Conservation (phyloP, 345 rosid species). For the Linum lewisii region DNA sequence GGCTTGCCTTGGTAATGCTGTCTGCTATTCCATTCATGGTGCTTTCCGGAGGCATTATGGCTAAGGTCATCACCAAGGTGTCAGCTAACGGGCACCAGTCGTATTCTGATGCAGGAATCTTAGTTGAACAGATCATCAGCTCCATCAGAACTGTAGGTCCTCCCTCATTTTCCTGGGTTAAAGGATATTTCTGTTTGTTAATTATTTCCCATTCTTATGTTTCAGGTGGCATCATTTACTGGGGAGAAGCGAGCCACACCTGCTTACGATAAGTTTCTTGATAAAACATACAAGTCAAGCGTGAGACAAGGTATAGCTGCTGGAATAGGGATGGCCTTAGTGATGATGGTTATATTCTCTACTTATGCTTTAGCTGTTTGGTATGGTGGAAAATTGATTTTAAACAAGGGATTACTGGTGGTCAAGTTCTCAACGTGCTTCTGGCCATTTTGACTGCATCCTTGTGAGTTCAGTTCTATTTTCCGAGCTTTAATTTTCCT, state of each 20-base stretch:
- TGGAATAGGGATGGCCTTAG: slow-evolving; percentile 9
- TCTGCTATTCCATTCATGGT: slow-evolving; percentile 12
- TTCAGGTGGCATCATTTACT: slow-evolving; percentile 19
- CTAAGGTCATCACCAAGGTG: slow-evolving; percentile 10
- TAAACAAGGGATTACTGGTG: slow-evolving; percentile 15
- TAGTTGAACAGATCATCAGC: slow-evolving; percentile 15
- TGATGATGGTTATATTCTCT: slow-evolving; percentile 9
- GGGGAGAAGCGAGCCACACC: slow-evolving; percentile 18
- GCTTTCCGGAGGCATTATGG: slow-evolving; percentile 11
- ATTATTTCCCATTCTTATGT: neutral
- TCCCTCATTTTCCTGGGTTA: neutral
- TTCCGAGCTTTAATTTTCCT: neutral
- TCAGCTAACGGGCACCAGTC: slow-evolving; percentile 11
- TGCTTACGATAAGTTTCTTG: slow-evolving; percentile 10
- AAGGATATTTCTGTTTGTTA: no score
- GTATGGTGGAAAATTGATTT: slow-evolving; percentile 18
- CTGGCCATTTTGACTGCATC: slow-evolving; percentile 16
- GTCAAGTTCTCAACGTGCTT: slow-evolving; percentile 9
- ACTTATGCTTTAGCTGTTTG: slow-evolving; percentile 15
- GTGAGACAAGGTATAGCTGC: slow-evolving; percentile 11
- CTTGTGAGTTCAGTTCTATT: slow-evolving; percentile 10
- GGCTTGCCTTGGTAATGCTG: slow-evolving; percentile 13
- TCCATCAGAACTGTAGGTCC: slow-evolving; percentile 18
- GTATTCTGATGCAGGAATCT: slow-evolving; percentile 13
- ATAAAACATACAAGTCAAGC: slow-evolving; percentile 12